Base-by-base conservation (phyloP, 805 yeast species). In the Ascoidea tarda region DNA sequence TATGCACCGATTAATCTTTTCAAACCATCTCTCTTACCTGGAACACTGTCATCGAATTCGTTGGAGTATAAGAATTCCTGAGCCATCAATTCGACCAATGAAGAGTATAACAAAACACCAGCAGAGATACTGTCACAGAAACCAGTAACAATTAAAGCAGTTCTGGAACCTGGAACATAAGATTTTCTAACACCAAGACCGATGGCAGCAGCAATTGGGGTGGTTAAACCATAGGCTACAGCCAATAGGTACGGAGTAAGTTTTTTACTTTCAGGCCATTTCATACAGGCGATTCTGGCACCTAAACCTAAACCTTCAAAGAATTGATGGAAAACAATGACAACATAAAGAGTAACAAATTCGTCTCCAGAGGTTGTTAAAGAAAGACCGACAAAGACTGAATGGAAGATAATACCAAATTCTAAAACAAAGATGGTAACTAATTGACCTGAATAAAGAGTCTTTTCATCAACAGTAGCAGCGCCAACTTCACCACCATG, bases 241-340 rank as follows among this genome's bases (percentile, higher is more conserved):
- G 77, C 76, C 53, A 79, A 64, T 1, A 69, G 55, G 66, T 75
- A 80, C 4, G 85, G 85, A 48, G 76, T 65, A 3, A 21, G 28
- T 52, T 68, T 63, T 53, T 62, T 65, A 57, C 65, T 69, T 28
- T 59, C 54, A 5, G 84, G 83, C 77, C 82, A 82, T 2, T 72
- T 69, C 16, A 79, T 77, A 45, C 73, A 72, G 1, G 85, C 78
- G 49, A 82, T 66, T 63, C 93, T 75, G 6, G 89, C 73, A 38
- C 91, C 90, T 57, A 84, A 73, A 59, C 91, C 91, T 52, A 84
- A 72, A 57, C 91, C 91, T 69, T 84, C 91, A 61, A 84, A 85
- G 61, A 80, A 72, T 66, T 84, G 91, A 66, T 84, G 91, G 73
- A 84, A 84, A 5, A 81, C 78, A 47, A 78, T 57, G 6, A 84